Base-by-base conservation (phyloP, 768 basidiomycete species). In the Suillus spraguei region DNA sequence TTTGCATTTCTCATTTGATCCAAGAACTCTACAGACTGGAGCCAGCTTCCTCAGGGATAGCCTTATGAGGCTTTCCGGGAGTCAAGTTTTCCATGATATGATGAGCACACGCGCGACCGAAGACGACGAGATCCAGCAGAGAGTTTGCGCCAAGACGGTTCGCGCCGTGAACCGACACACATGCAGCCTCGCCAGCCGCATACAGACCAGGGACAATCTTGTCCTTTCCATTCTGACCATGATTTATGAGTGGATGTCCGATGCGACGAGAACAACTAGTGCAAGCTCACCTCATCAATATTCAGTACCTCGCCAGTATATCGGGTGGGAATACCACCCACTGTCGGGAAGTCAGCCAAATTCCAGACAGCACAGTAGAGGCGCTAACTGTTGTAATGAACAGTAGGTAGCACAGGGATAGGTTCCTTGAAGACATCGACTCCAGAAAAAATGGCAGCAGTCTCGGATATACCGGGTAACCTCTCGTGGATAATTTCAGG, bases 131-230 rank as follows among this genome's bases (percentile, higher is more conserved):
- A 76, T 99, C 97, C 69, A 99, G 83, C 36, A 99, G 88, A 24
- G 97, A 99, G 85, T 99, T 99, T 73, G 97, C 97, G 70, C 97
- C 97, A 60, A 99, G 91, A 78, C 97, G 95, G 83, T 99, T 99
- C 67, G 97, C 97, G 66, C 97, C 97, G 71, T 99, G 97, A 22
- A 99, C 97, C 22, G 97, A 99, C 38, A 99, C 97, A 70, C 94
- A 98, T 9, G 97, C 97, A 61, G 97, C 97, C 80, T 99, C 97
- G 69, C 97, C 97, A 64, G 97, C 97, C 64, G 97, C 97, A 78
- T 99, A 99, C 5, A 99, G 83, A 68, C 97, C 97, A 61, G 96
- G 95, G 35, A 99, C 97, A 64, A 95, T 80, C 76, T 92, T 85
- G 78, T 99, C 97, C 38, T 97, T 91, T 70, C 97, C 97, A 60